phyloP scores from a whole-genome alignment of 176 grass and related monocot genomes.

The Guadua angustifolia region DNA sequence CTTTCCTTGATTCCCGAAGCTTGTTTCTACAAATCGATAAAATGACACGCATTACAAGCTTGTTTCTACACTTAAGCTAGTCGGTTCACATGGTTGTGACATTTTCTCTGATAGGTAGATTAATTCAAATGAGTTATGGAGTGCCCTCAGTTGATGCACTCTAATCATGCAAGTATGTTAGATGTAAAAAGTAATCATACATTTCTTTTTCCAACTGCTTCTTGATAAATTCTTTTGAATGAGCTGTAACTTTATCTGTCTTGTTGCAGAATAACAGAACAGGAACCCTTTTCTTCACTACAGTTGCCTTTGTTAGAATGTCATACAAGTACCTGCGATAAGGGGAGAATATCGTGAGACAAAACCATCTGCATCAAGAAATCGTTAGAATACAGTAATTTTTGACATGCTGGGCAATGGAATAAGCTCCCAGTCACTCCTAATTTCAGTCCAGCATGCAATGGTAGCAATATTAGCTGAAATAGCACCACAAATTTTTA shows the following conservation, averaged over 20 bases:
- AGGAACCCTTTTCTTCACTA: constrained; percentile 80
- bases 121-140: neutral
- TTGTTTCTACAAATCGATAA: constrained; percentile 69
- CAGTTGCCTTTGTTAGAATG: constrained; percentile 77
- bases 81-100: neutral
- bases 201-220: constrained; percentile 98
- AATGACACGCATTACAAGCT: neutral
- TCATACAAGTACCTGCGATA: constrained; percentile 86
- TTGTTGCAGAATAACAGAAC: constrained; percentile 94
- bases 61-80: neutral
- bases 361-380: neutral
- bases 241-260: constrained; percentile 96
- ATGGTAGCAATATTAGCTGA: neutral
- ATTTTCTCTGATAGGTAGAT: neutral
- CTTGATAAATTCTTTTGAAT: constrained; percentile 96
- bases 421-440: neutral
- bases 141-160: neutral
- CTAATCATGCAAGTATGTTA: constrained; percentile 4
- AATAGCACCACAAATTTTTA: neutral
- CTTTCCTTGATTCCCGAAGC: constrained; percentile 78
- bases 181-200: constrained; percentile 46
- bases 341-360: neutral
- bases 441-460: constrained; percentile 1
- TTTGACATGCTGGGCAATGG: neutral
- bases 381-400: neutral